phyloP scores from a whole-genome alignment of 495 filamentous ascomycete species.

The Aspergillus cavernicola region DNA sequence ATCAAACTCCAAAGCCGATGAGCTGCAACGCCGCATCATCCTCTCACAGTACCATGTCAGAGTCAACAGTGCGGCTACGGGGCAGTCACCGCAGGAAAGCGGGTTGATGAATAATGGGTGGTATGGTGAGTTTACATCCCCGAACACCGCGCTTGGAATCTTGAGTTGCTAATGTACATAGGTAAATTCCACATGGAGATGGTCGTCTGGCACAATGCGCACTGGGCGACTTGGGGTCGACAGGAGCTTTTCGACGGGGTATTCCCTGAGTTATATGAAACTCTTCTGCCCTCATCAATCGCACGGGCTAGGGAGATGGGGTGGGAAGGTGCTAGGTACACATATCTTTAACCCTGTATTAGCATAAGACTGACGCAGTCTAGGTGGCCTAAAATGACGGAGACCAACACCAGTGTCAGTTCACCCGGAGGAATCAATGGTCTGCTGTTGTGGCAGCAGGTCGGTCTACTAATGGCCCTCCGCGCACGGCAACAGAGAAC shows the following conservation, averaged over 20 bases:
- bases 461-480: neutral
- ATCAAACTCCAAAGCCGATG: constrained; percentile 10
- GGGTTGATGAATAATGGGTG: constrained; percentile 21
- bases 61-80: constrained; percentile 16
- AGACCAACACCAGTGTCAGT: constrained; percentile 9
- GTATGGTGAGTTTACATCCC: constrained; percentile 7
- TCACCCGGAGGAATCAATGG: constrained; percentile 19
- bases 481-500: neutral
- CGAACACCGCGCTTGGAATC: neutral
- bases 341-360: neutral
- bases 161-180: neutral
- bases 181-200: constrained; percentile 21
- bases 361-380: neutral
- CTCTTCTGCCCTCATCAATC: constrained; percentile 9
- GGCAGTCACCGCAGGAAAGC: constrained; percentile 18
- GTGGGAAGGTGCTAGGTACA: constrained; percentile 16
- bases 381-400: constrained; percentile 20
- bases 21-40: constrained; percentile 17
- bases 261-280: constrained; percentile 14
- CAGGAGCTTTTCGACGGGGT: constrained; percentile 12
- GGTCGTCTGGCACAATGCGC: constrained; percentile 20
- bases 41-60: constrained; percentile 19
- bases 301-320: constrained; percentile 14
- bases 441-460: constrained; percentile 17
- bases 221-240: constrained; percentile 19